Percentiles rank a stretch among this genome's conserved stretches.
These are phyloP conservation scores for Aureobasidium melanogenum DNA, from an alignment of 2,329 filamentous ascomycete genomes.

Conservation along the genomic window DNA sequence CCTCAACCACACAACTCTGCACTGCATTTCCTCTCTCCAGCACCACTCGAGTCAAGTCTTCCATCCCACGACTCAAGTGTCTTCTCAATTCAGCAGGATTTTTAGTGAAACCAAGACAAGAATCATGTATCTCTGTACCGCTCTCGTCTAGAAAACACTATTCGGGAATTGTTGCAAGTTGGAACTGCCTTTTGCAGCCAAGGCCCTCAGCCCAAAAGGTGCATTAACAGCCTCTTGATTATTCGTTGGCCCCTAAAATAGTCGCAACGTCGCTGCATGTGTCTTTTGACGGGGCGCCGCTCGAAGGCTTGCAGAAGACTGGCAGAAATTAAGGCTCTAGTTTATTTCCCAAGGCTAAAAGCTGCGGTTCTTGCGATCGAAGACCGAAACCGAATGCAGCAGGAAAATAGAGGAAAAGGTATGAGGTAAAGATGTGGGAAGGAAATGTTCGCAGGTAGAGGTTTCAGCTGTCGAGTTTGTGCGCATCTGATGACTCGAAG, in stretches of 20 bases:
- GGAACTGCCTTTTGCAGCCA: no score
- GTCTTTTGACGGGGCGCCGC: not conserved
- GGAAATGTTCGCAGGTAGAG: not conserved
- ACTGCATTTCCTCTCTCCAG: not conserved
- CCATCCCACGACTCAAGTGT: not conserved
- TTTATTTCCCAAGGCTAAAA: not conserved
- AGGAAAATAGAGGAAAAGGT: no score
- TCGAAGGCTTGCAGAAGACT: conserved; percentile 4
- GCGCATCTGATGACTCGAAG: not conserved
- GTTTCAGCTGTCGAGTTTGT: not conserved
- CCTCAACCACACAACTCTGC: not conserved
- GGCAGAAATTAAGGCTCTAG: not conserved
- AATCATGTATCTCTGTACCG: not conserved
- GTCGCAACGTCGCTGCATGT: conserved; percentile 8
- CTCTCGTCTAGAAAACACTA: not conserved
- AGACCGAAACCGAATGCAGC: no score
- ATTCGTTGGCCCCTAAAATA: not conserved
- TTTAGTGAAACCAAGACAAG: not conserved
- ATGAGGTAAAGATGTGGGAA: no score
- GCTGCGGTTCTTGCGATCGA: no score
- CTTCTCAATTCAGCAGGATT: not conserved
- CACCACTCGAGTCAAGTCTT: not conserved
- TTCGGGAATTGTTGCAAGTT: no score
- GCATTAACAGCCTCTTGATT: not conserved
- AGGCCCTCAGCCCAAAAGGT: no score